Conservation (phyloP, 2,329 filamentous ascomycete species). For the Curvularia hawaiiensis region DNA sequence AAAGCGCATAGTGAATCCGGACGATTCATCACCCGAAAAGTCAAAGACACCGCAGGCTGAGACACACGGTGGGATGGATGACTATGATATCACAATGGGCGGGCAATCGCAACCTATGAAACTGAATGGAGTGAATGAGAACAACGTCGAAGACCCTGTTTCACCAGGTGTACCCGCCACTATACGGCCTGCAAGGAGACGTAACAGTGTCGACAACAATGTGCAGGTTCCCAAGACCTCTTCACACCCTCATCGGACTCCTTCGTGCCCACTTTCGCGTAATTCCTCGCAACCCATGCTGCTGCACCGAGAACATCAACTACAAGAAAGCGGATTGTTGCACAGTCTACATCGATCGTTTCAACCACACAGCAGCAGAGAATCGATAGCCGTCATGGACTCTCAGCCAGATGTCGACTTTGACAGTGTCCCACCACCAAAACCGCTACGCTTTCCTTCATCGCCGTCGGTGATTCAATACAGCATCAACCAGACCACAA, state of each 20-base stretch:
- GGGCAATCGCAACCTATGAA: slow-evolving; percentile 23
- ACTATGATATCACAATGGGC: slow-evolving; percentile 31
- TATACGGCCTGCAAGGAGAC: slow-evolving; percentile 19
- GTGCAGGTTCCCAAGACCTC: slow-evolving; percentile 48
- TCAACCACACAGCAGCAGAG: slow-evolving; percentile 37
- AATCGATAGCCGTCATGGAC: slow-evolving; percentile 51
- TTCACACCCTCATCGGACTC: slow-evolving; percentile 39
- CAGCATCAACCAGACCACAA: slow-evolving; percentile 45
- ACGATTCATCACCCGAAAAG: slow-evolving; percentile 36
- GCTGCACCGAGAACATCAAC: slow-evolving; percentile 26
- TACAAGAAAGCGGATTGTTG: slow-evolving; percentile 25
- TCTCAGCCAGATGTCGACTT: slow-evolving; percentile 49
- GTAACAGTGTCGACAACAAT: slow-evolving; percentile 25
- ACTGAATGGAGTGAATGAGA: slow-evolving; percentile 18
- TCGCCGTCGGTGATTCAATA: slow-evolving; percentile 45
- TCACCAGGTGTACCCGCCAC: slow-evolving; percentile 26
- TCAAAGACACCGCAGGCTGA: slow-evolving; percentile 5
- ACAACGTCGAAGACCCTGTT: slow-evolving; percentile 30
- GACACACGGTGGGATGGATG: slow-evolving; percentile 18
- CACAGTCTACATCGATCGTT: slow-evolving; percentile 17
- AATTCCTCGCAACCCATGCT: slow-evolving; percentile 31
- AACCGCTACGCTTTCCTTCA: slow-evolving; percentile 41
- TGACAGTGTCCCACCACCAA: slow-evolving; percentile 36
- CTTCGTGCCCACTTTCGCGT: slow-evolving; percentile 26
- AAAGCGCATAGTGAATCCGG: slow-evolving; percentile 24